A percentile compares a stretch with the other conserved stretches of the same genome.
Conservation (phyloP, 1,284 basidiomycete species). For the Mycena citricolor region DNA sequence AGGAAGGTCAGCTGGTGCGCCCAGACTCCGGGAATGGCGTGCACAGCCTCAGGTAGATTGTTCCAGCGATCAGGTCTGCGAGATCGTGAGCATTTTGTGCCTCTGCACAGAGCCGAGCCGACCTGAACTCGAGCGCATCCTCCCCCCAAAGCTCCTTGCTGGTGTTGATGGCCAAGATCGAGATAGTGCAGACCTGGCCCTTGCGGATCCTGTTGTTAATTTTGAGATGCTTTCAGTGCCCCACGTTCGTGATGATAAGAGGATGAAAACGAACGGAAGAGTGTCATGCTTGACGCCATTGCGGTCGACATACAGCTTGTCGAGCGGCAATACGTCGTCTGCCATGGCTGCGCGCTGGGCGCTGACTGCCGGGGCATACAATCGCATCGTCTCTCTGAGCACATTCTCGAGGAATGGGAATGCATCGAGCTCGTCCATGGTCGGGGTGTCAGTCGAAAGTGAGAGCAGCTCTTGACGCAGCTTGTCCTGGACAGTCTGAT, state of each 20-base stretch:
- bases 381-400: constrained; percentile 65
- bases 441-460: constrained; percentile 44
- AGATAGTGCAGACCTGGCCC: constrained; percentile 70
- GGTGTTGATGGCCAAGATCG: constrained; percentile 73
- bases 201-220: constrained; percentile 44
- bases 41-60: constrained; percentile 24
- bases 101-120: constrained; percentile 28
- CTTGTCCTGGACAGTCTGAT: constrained; percentile 60
- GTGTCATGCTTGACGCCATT: neutral
- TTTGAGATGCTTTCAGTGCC: too few relatives aligned
- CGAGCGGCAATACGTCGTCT: constrained; percentile 73
- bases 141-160: constrained; percentile 73
- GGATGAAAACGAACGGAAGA: neutral
- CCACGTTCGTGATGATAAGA: too few relatives aligned
- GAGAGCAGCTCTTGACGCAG: constrained; percentile 61
- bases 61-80: constrained; percentile 37
- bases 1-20: constrained; percentile 43
- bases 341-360: constrained; percentile 73
- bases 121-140: constrained; percentile 75
- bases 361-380: constrained; percentile 71
- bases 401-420: constrained; percentile 72
- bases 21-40: constrained; percentile 38
- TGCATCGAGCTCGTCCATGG: constrained; percentile 58
- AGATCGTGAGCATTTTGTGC: neutral
- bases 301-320: constrained; percentile 54